phyloP scores from a whole-genome alignment of 2,329 filamentous ascomycete genomes.

The Neofusicoccum sp. region DNA sequence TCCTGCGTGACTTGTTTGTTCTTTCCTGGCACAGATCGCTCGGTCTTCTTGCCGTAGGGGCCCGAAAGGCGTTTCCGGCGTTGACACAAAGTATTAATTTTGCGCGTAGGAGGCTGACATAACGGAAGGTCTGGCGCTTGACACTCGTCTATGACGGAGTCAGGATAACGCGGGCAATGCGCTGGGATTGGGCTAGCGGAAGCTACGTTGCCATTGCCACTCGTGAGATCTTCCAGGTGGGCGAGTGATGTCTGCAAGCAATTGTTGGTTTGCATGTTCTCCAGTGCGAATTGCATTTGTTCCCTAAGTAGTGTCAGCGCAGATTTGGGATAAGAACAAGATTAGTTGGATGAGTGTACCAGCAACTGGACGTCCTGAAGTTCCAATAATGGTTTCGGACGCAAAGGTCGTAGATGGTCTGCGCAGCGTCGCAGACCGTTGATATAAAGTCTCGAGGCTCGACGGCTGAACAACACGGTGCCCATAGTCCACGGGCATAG shows the following conservation, averaged over 20 bases:
- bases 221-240: background rate
- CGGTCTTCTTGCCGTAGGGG: background rate
- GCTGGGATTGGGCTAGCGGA: background rate
- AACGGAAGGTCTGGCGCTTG: background rate
- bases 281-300: background rate
- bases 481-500: background rate
- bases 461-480: background rate
- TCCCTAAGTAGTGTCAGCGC: background rate
- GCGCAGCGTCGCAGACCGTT: background rate
- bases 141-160: background rate
- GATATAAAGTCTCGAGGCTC: background rate
- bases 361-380: background rate
- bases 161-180: background rate
- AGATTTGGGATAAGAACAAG: background rate
- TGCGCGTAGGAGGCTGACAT: background rate
- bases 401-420: background rate
- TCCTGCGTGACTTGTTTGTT: background rate
- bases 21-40: background rate
- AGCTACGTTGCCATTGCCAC: background rate
- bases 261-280: background rate
- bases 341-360: background rate
- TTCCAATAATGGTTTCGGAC: constrained; percentile 10
- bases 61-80: background rate
- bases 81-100: background rate
- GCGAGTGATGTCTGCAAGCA: background rate